These are phyloP conservation scores for Ophiostoma sp. DNA, from an alignment of 2,329 filamentous ascomycete species.

Conservation along the genomic window DNA sequence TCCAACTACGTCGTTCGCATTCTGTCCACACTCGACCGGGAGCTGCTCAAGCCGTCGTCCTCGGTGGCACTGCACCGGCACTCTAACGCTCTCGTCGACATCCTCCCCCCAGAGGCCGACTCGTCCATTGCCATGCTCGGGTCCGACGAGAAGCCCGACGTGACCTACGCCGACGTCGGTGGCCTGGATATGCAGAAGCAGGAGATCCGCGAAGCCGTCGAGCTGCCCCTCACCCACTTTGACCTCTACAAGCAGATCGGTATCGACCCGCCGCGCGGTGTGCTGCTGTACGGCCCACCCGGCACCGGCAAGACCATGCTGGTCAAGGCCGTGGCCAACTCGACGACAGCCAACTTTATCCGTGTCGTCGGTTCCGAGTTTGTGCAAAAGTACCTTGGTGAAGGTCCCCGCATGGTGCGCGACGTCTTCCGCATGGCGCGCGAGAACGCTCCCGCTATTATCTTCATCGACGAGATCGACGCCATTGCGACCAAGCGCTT, in stretches of 20 bases:
- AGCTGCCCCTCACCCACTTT: slow-evolving; percentile 93
- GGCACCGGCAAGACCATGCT: slow-evolving; percentile 97
- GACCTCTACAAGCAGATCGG: slow-evolving; percentile 99
- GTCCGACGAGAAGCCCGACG: slow-evolving; percentile 93
- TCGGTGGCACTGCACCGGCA: slow-evolving; percentile 96
- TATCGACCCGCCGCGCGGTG: slow-evolving; percentile 94
- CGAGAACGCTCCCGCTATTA: slow-evolving; percentile 96
- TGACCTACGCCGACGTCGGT: slow-evolving; percentile 96
- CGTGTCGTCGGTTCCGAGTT: slow-evolving; percentile 97
- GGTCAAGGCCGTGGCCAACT: slow-evolving; percentile 97
- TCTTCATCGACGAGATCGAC: slow-evolving; percentile 99
- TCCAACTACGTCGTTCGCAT: slow-evolving; percentile 99
- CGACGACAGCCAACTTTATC: slow-evolving; percentile 96
- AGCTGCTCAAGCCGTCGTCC: slow-evolving; percentile 95
- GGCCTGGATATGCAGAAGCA: slow-evolving; percentile 99
- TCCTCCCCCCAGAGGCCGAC: slow-evolving; percentile 96
- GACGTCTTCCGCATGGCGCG: slow-evolving; percentile 99
- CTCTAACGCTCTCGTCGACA: slow-evolving; percentile 97
- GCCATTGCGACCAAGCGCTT: slow-evolving; percentile 99
- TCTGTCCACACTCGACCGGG: slow-evolving; percentile 94
- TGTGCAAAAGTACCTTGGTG: slow-evolving; percentile 96
- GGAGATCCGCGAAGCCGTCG: slow-evolving; percentile 95
- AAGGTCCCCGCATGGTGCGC: slow-evolving; percentile 96
- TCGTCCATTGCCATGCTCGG: slow-evolving; percentile 98
- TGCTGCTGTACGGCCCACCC: slow-evolving; percentile 90